Evolutionary conservation across 2,329 filamentous ascomycete species (phyloP).

Genomic region (Fusarium buharicum): DNA sequence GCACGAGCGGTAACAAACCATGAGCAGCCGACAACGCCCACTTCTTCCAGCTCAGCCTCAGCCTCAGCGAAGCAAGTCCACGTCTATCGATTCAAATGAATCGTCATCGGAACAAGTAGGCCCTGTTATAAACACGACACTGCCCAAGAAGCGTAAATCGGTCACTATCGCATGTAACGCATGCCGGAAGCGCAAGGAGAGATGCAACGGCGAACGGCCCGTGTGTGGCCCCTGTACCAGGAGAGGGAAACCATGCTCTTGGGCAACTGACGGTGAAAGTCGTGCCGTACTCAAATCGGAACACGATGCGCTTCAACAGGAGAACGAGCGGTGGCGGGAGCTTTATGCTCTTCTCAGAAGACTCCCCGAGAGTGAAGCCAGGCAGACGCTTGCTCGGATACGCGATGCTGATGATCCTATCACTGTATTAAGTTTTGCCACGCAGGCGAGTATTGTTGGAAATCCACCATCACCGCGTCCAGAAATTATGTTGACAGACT

Average conservation of each 20-base stretch:
- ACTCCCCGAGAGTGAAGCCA: conserved; percentile 12
- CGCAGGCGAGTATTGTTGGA: neutral
- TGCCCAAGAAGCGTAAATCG: conserved; percentile 1
- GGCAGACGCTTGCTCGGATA: conserved; percentile 12
- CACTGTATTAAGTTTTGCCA: conserved; percentile 4
- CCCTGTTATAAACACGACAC: neutral
- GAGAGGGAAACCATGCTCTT: neutral
- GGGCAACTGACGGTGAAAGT: neutral
- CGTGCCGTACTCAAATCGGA: neutral
- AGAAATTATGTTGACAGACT: neutral
- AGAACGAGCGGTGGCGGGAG: conserved; percentile 31
- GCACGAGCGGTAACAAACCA: neutral
- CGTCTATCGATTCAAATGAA: neutral
- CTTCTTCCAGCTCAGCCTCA: neutral
- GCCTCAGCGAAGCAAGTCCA: neutral
- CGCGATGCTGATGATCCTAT: conserved; percentile 16
- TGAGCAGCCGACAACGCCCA: neutral
- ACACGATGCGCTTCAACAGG: conserved; percentile 11
- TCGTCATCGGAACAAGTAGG: neutral
- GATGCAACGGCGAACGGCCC: conserved; percentile 7
- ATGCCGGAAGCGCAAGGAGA: conserved; percentile 11
- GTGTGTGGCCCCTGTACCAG: neutral
- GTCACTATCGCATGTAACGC: neutral
- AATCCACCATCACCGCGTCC: neutral
- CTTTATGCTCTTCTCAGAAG: conserved; percentile 16